Conservation (phyloP, 768 basidiomycete genomes). For the Tylopilus sp. region DNA sequence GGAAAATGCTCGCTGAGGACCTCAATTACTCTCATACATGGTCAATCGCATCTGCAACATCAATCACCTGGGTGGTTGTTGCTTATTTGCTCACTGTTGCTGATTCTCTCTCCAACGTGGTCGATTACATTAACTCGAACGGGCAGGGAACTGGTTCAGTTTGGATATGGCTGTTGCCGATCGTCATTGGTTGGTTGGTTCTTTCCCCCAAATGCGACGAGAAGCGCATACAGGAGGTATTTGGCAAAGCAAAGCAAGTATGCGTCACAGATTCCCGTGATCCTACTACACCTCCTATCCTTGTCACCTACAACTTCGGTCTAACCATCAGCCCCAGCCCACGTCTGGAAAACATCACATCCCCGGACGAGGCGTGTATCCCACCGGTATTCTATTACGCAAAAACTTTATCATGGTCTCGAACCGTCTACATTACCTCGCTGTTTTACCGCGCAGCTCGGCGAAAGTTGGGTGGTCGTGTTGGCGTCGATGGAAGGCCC, state of each 20-base stretch:
- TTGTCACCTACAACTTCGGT: conserved; percentile 5
- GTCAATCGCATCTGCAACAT: conserved; percentile 38
- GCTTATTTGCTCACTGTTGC: conserved; percentile 33
- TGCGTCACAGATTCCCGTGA: not conserved
- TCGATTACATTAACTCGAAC: conserved; percentile 25
- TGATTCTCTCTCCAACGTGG: conserved; percentile 15
- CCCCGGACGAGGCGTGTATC: conserved; percentile 24
- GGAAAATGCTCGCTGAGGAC: conserved; percentile 31
- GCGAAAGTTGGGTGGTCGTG: not conserved
- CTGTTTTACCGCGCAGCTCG: conserved; percentile 18
- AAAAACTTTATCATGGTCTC: conserved; percentile 21
- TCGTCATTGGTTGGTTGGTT: conserved; percentile 41
- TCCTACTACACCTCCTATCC: not conserved
- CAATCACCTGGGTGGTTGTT: conserved; percentile 43
- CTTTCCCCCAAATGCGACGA: conserved; percentile 40
- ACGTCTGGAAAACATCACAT: conserved; percentile 5
- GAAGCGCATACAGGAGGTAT: conserved; percentile 23
- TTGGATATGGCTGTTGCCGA: conserved; percentile 44
- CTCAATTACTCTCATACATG: conserved; percentile 40
- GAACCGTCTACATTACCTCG: conserved; percentile 11
- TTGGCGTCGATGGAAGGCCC: not conserved
- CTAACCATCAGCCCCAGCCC: conserved; percentile 15
- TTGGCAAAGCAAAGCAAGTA: conserved; percentile 11
- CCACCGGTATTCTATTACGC: conserved; percentile 28
- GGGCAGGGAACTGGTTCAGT: conserved; percentile 39